Base-by-base conservation (phyloP, 164 flowering plant genomes). In the Stephania japonica region DNA sequence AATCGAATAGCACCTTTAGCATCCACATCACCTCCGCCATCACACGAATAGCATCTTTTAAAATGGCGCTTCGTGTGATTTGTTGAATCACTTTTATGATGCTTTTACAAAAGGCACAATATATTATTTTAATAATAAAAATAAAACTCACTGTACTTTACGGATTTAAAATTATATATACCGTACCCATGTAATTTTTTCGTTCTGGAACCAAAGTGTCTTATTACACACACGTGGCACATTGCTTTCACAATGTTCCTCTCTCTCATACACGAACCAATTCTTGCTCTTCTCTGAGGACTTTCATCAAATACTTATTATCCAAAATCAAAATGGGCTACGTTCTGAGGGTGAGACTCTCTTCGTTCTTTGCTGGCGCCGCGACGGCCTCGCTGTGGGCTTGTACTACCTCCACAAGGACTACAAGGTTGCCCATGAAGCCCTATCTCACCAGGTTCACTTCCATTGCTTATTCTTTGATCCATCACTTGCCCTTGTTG, bases 351-450 rank as follows among this genome's bases (percentile, higher is more conserved):
- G 97, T 91, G 70, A 81, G 94, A 73, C 61, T 91, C 69, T 87
- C 94, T 12, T 88, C 98, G 41, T 91, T 93, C 84, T 93, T 91
- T 78, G 85, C 86, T 6, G 97, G 98, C 16, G 94, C 89, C 11
- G 94, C 96, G 14, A 78, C 84, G 50, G 89, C 97, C 42, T 89
- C 96, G 8, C 81, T 13, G 74, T 75, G 10, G 97, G 94, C 26
- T 71, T 90, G 6, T 93, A 87, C 75, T 14, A 88, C 67, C 95
- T 93, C 68, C 89, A 87, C 76, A 79, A 79, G 63, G 98, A 93
- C 78, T 90, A 90, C 86, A 88, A 89, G 77, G 64, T 82, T 66
- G 91, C 95, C 63, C 91, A 91, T 65, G 80, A 86, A 13, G 77
- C 95, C 76, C 75, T 88, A 74, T 84, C 92, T 72, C 84, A 83